Evolutionary conservation across 345 rosid species (phyloP).

Genomic region (Cardamine resedifolia): DNA sequence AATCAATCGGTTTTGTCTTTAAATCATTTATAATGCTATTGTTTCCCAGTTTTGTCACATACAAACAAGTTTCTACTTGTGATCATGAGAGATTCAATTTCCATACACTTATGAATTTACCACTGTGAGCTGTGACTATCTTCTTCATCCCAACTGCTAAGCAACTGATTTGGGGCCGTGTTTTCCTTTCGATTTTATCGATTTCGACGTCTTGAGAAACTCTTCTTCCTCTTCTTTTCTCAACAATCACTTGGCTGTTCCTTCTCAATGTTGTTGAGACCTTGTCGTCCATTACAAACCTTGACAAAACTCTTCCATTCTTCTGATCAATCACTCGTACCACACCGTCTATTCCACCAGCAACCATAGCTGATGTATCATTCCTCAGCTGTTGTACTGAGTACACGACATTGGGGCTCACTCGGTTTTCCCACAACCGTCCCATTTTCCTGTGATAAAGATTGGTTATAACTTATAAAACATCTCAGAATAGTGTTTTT

Average conservation of each 20-base stretch:
- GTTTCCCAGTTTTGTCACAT: background rate
- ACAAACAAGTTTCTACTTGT: background rate
- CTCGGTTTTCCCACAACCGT: conserved; percentile 68
- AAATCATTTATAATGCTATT: background rate
- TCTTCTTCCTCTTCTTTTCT: conserved; percentile 55
- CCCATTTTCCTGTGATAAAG: conserved; percentile 58
- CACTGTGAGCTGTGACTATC: conserved; percentile 66
- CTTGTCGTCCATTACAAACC: conserved; percentile 48
- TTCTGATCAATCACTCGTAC: conserved; percentile 69
- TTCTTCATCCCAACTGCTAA: conserved; percentile 86
- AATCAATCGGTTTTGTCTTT: conserved; percentile 2
- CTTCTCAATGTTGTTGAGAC: conserved; percentile 32
- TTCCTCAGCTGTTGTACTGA: conserved; percentile 57
- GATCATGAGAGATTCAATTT: conserved; percentile 40
- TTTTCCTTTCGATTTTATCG: conserved; percentile 51
- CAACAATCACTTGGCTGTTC: conserved; percentile 23
- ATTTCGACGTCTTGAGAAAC: conserved; percentile 40
- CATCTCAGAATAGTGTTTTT: background rate
- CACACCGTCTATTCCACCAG: conserved; percentile 90
- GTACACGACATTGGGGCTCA: conserved; percentile 76
- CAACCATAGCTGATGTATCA: conserved; percentile 56
- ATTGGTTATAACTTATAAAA: background rate
- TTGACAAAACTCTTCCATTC: conserved; percentile 56
- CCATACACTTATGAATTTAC: conserved; percentile 67
- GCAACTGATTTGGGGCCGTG: conserved; percentile 69